Evolutionary conservation across 2,329 filamentous ascomycete species (phyloP).

Genomic region (Botryotinia calthae): DNA sequence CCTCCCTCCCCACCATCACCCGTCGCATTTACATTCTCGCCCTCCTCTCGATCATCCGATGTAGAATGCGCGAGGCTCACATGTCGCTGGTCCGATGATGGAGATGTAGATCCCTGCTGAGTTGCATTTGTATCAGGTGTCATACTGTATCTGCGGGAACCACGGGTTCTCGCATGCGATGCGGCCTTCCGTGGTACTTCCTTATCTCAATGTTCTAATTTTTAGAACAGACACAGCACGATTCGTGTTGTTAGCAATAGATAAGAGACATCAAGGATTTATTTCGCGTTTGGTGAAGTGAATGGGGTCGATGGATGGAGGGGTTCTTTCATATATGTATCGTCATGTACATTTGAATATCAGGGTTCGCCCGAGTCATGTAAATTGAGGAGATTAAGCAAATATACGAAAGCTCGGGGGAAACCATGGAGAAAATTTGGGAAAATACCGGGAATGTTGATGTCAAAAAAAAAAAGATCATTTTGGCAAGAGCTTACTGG

Average conservation of each 20-base stretch:
- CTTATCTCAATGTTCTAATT: not conserved
- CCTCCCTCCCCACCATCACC: not conserved
- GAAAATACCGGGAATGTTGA: not conserved
- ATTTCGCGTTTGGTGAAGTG: not conserved
- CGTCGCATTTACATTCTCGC: not conserved
- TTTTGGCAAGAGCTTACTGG: not conserved
- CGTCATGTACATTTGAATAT: slow-evolving; percentile 6
- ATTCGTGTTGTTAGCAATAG: not conserved
- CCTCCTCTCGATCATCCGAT: not conserved
- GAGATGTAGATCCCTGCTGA: slow-evolving; percentile 10
- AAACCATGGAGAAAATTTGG: slow-evolving; percentile 4
- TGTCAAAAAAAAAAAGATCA: not conserved
- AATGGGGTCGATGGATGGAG: not conserved
- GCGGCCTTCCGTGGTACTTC: slow-evolving; percentile 1
- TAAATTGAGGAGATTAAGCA: not conserved
- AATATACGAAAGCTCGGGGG: not conserved
- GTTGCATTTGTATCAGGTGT: slow-evolving; percentile 21
- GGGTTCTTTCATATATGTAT: slow-evolving; percentile 3
- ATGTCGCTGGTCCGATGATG: not conserved
- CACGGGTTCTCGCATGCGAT: slow-evolving; percentile 27
- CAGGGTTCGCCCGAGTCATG: slow-evolving; percentile 11
- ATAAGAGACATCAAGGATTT: slow-evolving; percentile 2
- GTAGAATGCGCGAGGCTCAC: not conserved
- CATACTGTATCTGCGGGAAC: slow-evolving; percentile 30
- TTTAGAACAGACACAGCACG: not conserved